Percentiles rank a stretch among this genome's conserved stretches.
Conservation (phyloP, 805 yeast species). For the Ogataea haglerorum region DNA sequence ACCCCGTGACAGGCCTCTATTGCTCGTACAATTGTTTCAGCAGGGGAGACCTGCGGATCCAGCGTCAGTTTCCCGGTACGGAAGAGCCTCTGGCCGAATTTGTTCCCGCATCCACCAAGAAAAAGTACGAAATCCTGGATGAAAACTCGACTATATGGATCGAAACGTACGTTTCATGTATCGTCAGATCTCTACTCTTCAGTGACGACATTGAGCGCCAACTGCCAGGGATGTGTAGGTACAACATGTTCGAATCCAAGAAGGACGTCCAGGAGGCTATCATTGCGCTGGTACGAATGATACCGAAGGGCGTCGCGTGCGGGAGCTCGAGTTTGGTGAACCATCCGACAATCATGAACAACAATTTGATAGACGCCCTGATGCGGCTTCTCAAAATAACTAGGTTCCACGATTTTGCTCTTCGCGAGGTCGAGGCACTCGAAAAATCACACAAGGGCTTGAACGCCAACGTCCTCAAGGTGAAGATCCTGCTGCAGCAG, state of each 20-base stretch:
- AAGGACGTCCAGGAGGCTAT: conserved; percentile 37
- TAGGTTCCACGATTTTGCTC: conserved; percentile 37
- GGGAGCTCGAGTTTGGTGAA: conserved; percentile 39
- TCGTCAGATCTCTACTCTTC: conserved; percentile 53
- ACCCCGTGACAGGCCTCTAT: conserved; percentile 44
- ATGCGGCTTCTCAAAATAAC: conserved; percentile 39
- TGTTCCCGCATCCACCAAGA: conserved; percentile 46
- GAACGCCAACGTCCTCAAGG: conserved; percentile 36
- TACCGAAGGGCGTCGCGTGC: conserved; percentile 45
- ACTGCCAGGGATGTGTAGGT: conserved; percentile 56
- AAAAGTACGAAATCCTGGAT: conserved; percentile 29
- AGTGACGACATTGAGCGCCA: conserved; percentile 53
- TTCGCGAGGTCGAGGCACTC: conserved; percentile 34
- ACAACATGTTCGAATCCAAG: conserved; percentile 38
- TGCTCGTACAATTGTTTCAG: conserved; percentile 74
- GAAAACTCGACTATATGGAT: conserved; percentile 52
- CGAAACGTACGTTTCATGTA: conserved; percentile 55
- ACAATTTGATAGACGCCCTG: conserved; percentile 52
- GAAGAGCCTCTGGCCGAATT: conserved; percentile 39
- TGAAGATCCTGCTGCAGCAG: conserved; percentile 37
- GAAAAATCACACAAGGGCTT: conserved; percentile 12
- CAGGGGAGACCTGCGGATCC: conserved; percentile 68
- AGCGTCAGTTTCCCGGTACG: conserved; percentile 52
- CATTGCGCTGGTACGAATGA: conserved; percentile 36
- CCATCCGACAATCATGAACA: conserved; percentile 40